Conservation (phyloP, 768 basidiomycete genomes). For the Paxillus ammoniavirescens region DNA sequence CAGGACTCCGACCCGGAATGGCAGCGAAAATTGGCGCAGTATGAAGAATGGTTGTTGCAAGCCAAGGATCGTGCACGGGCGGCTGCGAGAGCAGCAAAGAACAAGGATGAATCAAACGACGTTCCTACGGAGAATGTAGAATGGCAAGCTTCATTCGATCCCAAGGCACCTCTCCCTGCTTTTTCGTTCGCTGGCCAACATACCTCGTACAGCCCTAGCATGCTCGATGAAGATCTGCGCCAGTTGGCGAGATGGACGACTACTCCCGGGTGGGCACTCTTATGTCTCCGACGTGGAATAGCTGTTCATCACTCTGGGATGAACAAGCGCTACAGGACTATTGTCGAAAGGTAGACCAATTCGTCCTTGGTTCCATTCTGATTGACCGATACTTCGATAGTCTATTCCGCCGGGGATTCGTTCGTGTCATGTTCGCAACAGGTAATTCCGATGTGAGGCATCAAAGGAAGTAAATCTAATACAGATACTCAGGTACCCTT, state of each 20-base stretch:
- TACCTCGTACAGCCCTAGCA: constrained; percentile 42
- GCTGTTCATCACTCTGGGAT: constrained; percentile 72
- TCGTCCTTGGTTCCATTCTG: neutral
- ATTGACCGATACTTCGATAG: constrained; percentile 1
- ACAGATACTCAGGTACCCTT: constrained; percentile 47
- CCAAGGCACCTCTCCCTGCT: constrained; percentile 51
- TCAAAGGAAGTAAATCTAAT: constrained; percentile 1
- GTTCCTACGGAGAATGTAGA: constrained; percentile 18
- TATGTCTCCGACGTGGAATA: constrained; percentile 56
- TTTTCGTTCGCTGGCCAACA: constrained; percentile 57
- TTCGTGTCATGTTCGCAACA: constrained; percentile 68
- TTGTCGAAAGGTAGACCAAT: constrained; percentile 53
- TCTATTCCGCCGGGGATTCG: constrained; percentile 58
- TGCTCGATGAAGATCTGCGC: constrained; percentile 48
- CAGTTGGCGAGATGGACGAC: constrained; percentile 34
- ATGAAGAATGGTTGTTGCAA: constrained; percentile 46
- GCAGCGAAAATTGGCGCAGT: constrained; percentile 49
- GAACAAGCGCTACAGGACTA: constrained; percentile 56
- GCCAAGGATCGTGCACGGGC: constrained; percentile 49
- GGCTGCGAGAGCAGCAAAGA: constrained; percentile 40
- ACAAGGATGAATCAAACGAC: constrained; percentile 32
- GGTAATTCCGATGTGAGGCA: constrained; percentile 29
- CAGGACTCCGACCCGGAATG: constrained; percentile 43
- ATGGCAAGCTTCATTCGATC: constrained; percentile 60
- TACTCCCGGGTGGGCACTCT: constrained; percentile 42